Percentiles rank a stretch among this genome's conserved stretches.
Evolutionary conservation across 1,284 basidiomycete species (phyloP).

Genomic region (Cutaneotrichosporon cavernicola): DNA sequence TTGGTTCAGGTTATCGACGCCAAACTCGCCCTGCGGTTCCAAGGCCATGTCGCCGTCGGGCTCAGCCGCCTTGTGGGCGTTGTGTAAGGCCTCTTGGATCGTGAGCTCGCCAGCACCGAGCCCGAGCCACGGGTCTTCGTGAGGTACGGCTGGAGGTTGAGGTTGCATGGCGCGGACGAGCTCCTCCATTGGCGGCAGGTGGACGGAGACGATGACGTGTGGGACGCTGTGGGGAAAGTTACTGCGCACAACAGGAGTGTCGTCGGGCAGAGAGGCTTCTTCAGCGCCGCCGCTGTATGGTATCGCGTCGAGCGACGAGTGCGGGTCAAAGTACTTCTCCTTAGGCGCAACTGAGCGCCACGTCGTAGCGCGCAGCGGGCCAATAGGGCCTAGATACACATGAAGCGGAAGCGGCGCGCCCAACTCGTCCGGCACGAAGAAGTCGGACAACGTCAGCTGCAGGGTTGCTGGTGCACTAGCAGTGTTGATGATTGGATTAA

Average conservation of each 20-base stretch:
- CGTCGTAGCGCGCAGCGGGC: constrained; percentile 62
- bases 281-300: constrained; percentile 17
- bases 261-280: constrained; percentile 16
- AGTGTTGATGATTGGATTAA: constrained; percentile 71
- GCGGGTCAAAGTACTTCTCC: constrained; percentile 28
- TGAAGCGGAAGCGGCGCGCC: constrained; percentile 59
- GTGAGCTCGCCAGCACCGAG: constrained; percentile 30
- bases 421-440: constrained; percentile 55
- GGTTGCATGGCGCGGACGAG: constrained; percentile 35
- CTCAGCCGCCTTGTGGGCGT: constrained; percentile 23
- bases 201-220: constrained; percentile 43
- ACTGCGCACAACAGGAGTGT: constrained; percentile 27
- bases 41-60: background rate
- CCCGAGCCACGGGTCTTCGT: constrained; percentile 20
- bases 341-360: constrained; percentile 43
- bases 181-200: constrained; percentile 37
- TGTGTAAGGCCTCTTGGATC: constrained; percentile 33
- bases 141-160: background rate
- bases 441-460: constrained; percentile 78
- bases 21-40: constrained; percentile 12
- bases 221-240: constrained; percentile 36
- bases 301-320: constrained; percentile 22
- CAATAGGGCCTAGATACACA: constrained; percentile 83
- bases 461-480: constrained; percentile 60
- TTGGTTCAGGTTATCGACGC: constrained; percentile 4